Conservation (phyloP, 2,329 filamentous ascomycete genomes). For the Hansfordia pulvinata region DNA sequence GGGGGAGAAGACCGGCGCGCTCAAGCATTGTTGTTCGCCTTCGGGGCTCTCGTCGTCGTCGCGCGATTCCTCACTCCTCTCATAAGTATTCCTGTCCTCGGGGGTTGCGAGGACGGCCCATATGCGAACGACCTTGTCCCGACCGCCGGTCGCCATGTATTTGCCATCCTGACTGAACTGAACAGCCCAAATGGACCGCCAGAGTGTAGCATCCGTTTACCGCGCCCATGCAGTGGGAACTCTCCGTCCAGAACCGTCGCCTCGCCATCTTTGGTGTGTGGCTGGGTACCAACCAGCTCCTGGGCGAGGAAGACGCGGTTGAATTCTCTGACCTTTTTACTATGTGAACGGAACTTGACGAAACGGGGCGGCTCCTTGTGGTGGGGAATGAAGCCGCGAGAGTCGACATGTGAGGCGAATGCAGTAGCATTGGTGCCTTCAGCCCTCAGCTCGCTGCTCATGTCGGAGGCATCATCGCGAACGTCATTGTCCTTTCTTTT, state of each 20-base stretch:
- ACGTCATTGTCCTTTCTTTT: slow-evolving; percentile 52
- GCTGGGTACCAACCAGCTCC: slow-evolving; percentile 57
- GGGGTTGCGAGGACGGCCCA: slow-evolving; percentile 78
- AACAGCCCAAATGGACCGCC: slow-evolving; percentile 71
- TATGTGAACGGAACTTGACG: slow-evolving; percentile 68
- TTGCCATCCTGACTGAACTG: slow-evolving; percentile 88
- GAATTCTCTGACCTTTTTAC: slow-evolving; percentile 74
- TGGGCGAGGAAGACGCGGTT: slow-evolving; percentile 84
- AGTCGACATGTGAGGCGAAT: slow-evolving; percentile 63
- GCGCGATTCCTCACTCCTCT: slow-evolving; percentile 45
- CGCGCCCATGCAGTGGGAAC: slow-evolving; percentile 14
- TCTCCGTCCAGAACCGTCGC: slow-evolving; percentile 9
- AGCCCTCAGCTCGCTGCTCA: slow-evolving; percentile 50
- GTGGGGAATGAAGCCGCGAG: slow-evolving; percentile 65
- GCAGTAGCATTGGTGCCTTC: slow-evolving; percentile 75
- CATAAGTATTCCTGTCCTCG: slow-evolving; percentile 63
- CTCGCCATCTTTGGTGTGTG: slow-evolving; percentile 14
- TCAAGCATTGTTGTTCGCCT: slow-evolving; percentile 44
- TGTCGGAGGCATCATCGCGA: slow-evolving; percentile 55
- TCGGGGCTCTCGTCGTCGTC: slow-evolving; percentile 27
- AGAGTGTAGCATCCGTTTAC: slow-evolving; percentile 23
- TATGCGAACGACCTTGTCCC: slow-evolving; percentile 72
- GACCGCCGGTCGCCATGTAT: slow-evolving; percentile 84
- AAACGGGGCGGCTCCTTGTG: slow-evolving; percentile 85
- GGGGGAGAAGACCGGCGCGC: slow-evolving; percentile 77